A percentile compares a stretch with the other conserved stretches of the same genome.
Evolutionary conservation across 106 monocot genomes (phyloP).

Genomic region (Dioscorea dumetorum): DNA sequence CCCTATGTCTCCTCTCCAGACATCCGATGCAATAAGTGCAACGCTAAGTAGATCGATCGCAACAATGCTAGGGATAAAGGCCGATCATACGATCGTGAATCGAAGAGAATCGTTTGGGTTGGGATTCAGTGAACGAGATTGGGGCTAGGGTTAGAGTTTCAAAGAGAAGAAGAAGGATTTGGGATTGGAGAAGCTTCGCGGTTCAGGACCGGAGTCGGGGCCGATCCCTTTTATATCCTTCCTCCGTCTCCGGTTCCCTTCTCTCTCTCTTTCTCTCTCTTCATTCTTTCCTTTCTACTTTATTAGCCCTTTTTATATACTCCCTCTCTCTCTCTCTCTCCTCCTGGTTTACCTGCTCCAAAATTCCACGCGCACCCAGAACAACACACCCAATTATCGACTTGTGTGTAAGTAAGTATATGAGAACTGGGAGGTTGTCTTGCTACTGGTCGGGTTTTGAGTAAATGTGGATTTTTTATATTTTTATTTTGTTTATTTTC

Average conservation of each 20-base stretch:
- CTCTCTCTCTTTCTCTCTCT: constrained; percentile 3
- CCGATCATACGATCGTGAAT: neutral
- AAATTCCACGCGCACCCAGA: no score
- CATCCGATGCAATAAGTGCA: neutral
- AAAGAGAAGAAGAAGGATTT: neutral
- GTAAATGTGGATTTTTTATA: no score
- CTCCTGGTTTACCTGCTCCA: no score
- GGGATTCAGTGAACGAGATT: neutral
- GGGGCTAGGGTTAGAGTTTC: neutral
- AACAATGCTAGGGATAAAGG: neutral
- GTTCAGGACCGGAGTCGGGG: neutral
- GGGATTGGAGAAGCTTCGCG: neutral
- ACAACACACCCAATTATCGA: no score
- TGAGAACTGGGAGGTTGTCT: no score
- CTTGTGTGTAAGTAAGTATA: no score
- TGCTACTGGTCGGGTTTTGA: no score
- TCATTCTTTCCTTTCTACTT: neutral
- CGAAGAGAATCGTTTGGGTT: neutral
- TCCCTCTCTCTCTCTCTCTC: no score
- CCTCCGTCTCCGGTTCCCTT: constrained; percentile 4
- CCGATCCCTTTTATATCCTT: neutral
- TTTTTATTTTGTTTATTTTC: no score
- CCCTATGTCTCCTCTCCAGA: neutral
- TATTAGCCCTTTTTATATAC: no score
- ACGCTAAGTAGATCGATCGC: neutral